Conservation (phyloP, 1,139 yeast genomes). For the Sugiyamaella paludigena region DNA sequence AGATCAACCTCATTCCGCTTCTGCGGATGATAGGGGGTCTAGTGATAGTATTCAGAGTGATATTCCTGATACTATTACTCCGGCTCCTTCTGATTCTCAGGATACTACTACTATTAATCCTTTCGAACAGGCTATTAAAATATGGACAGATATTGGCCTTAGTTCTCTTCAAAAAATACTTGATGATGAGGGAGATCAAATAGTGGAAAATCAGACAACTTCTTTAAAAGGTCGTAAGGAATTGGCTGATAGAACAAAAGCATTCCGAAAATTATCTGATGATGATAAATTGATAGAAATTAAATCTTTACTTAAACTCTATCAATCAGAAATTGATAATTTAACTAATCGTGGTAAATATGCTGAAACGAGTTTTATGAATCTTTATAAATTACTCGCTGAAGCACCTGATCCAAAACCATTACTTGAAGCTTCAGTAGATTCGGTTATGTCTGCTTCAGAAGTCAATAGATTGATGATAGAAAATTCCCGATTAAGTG, state of each 20-base stretch:
- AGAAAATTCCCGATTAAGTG: conserved; percentile 57
- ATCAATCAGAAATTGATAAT: conserved; percentile 84
- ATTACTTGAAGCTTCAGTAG: conserved; percentile 66
- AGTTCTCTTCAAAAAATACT: conserved; percentile 65
- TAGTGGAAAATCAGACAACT: conserved; percentile 65
- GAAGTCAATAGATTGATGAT: conserved; percentile 53
- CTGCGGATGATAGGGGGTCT: too few species aligned
- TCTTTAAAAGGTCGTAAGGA: conserved; percentile 70
- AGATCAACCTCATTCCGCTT: too few species aligned
- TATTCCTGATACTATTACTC: background rate
- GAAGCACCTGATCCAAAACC: conserved; percentile 96
- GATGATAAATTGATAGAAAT: conserved; percentile 63
- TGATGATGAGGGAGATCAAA: conserved; percentile 71
- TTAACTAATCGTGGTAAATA: conserved; percentile 74
- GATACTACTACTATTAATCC: conserved; percentile 14
- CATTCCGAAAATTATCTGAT: conserved; percentile 68
- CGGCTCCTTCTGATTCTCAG: background rate
- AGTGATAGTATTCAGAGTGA: background rate
- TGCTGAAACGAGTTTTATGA: conserved; percentile 71
- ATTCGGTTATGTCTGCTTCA: conserved; percentile 58
- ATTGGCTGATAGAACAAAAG: conserved; percentile 77
- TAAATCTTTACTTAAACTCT: conserved; percentile 68
- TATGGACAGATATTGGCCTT: conserved; percentile 75
- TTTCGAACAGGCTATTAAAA: conserved; percentile 63
- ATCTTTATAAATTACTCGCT: conserved; percentile 68